Percentiles rank a stretch among this genome's conserved stretches.
These are phyloP conservation scores for Melanomma pulvis-pyrius DNA, from an alignment of 495 filamentous ascomycete genomes.

Conservation along the genomic window DNA sequence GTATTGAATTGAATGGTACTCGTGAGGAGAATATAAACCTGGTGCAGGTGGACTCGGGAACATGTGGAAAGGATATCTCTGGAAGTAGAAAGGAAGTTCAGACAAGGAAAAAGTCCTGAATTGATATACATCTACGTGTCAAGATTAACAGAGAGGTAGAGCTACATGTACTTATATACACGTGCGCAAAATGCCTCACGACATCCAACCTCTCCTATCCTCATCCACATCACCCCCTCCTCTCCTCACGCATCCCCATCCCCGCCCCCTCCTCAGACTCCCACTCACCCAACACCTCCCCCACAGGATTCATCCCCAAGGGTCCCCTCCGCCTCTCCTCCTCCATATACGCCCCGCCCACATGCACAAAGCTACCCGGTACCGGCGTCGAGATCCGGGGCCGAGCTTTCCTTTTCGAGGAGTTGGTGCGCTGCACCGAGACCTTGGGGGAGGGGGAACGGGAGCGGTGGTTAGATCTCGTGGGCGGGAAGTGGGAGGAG, in stretches of 20 bases:
- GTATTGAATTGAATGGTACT: too few species aligned
- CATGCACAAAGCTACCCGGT: constrained; percentile 30
- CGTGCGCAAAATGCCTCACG: too few species aligned
- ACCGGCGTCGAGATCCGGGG: constrained; percentile 17
- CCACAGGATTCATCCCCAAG: constrained; percentile 23
- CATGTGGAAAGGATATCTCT: too few species aligned
- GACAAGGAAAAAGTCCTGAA: too few species aligned
- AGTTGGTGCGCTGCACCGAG: not conserved
- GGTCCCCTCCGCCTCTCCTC: constrained; percentile 2
- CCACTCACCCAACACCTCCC: not conserved
- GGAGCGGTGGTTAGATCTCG: not conserved
- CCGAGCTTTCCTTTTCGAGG: not conserved
- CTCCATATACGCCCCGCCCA: constrained; percentile 11
- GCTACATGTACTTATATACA: too few species aligned
- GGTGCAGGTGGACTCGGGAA: too few species aligned
- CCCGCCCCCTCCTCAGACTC: constrained; percentile 4
- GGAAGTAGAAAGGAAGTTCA: too few species aligned
- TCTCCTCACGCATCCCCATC: not conserved
- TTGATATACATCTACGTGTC: too few species aligned
- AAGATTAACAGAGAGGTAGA: too few species aligned
- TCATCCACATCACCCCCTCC: not conserved
- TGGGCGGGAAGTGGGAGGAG: too few species aligned
- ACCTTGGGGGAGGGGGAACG: not conserved
- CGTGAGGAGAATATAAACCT: too few species aligned
- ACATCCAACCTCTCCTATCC: too few species aligned